Conservation (phyloP, 805 yeast genomes). For the Kuraishia molischiana region DNA sequence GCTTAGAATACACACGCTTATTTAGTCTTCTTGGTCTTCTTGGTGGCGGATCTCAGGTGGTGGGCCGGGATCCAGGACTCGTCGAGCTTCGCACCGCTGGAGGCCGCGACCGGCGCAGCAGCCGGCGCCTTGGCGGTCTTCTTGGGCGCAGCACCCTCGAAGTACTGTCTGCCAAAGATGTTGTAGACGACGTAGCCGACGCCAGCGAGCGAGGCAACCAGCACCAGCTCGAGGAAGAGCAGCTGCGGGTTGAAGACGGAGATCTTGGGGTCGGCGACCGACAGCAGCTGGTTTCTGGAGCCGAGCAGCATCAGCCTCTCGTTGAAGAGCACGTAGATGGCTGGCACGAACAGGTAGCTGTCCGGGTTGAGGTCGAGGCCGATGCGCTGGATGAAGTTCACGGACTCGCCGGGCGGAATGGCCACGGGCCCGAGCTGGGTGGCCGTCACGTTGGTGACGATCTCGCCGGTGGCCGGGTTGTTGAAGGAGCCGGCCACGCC, state of each 20-base stretch:
- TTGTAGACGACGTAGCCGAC: conserved; percentile 37
- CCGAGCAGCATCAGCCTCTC: conserved; percentile 44
- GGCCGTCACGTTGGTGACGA: conserved; percentile 53
- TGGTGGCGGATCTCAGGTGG: conserved; percentile 27
- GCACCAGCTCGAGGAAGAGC: conserved; percentile 47
- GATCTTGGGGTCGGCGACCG: conserved; percentile 53
- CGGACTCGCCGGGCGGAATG: conserved; percentile 38
- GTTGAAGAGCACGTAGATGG: conserved; percentile 40
- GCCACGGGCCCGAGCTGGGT: conserved; percentile 52
- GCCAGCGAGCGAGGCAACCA: conserved; percentile 37
- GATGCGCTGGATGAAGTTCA: conserved; percentile 46
- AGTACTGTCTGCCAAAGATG: conserved; percentile 33
- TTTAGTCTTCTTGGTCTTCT: conserved; percentile 22
- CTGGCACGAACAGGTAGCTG: conserved; percentile 51
- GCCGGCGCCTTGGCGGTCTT: conserved; percentile 12
- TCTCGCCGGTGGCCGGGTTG: conserved; percentile 41
- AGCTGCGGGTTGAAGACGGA: conserved; percentile 69
- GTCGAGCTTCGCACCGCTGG: conserved; percentile 24
- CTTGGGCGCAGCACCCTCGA: conserved; percentile 27
- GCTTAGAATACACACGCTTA: conserved; percentile 15
- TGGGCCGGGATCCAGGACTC: conserved; percentile 51
- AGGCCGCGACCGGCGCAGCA: conserved; percentile 15
- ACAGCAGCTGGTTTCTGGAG: conserved; percentile 46
- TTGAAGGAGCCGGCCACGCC: conserved; percentile 64
- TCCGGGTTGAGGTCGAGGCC: conserved; percentile 49